Evolutionary conservation across 2,329 filamentous ascomycete species (phyloP).

Genomic region (Phialophora macrospora): DNA sequence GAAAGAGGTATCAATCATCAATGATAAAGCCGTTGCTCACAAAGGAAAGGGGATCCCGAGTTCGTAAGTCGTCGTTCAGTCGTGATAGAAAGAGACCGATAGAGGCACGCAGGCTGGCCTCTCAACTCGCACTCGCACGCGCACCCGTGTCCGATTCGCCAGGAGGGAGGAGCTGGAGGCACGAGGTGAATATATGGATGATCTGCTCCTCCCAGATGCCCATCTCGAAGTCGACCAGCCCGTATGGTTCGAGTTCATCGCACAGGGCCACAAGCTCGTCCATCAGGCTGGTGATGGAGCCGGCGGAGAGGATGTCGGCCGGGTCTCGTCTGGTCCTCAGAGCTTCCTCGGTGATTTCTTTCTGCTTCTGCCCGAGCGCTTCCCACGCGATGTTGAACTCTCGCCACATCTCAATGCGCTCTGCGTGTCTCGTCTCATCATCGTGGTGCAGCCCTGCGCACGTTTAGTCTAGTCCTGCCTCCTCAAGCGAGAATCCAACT

Average conservation of each 20-base stretch:
- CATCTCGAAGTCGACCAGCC: conserved; percentile 96
- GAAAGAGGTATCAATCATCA: conserved; percentile 30
- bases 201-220: conserved; percentile 96
- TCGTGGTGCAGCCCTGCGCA: conserved; percentile 70
- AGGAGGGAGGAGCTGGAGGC: conserved; percentile 28
- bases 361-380: conserved; percentile 79
- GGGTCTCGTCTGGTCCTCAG: conserved; percentile 64
- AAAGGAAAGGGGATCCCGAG: conserved; percentile 24
- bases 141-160: conserved; percentile 9
- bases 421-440: conserved; percentile 73
- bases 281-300: conserved; percentile 76
- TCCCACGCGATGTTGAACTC: conserved; percentile 96
- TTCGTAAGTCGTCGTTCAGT: conserved; percentile 25
- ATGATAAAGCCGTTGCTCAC: conserved; percentile 23
- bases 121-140: conserved; percentile 18
- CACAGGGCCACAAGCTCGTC: conserved; percentile 81
- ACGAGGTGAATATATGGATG: conserved; percentile 55
- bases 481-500: conserved; percentile 43
- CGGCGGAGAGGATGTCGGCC: conserved; percentile 67
- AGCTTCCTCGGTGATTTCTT: conserved; percentile 68
- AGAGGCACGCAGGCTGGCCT: conserved; percentile 1
- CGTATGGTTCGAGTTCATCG: conserved; percentile 84
- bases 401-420: conserved; percentile 85
- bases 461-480: conserved; percentile 8
- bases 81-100: conserved; percentile 10